A percentile compares a stretch with the other conserved stretches of the same genome.
Evolutionary conservation across 1,284 basidiomycete genomes (phyloP).

Genomic region (Rhizoctonia solani): DNA sequence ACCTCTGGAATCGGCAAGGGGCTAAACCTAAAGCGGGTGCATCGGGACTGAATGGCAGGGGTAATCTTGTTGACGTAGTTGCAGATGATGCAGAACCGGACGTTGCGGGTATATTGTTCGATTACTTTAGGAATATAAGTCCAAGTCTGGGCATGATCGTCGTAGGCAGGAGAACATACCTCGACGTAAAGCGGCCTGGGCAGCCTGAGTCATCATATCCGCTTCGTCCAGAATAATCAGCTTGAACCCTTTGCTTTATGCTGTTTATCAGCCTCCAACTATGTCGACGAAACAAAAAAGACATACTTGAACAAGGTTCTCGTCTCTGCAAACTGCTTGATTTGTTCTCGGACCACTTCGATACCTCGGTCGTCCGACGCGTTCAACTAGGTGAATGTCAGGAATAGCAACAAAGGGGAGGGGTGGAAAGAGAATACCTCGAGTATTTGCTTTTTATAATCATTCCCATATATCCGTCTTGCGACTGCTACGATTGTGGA

Average conservation of each 20-base stretch:
- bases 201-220: conserved; percentile 99
- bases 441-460: conserved; percentile 87
- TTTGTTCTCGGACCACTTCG: conserved; percentile 97
- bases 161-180: conserved; percentile 44
- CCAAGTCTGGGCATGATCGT: neutral
- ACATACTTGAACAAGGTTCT: conserved; percentile 71
- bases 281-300: neutral
- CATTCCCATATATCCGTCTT: conserved; percentile 84
- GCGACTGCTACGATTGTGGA: conserved; percentile 98
- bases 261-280: neutral
- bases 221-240: conserved; percentile 98
- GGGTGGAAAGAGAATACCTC: conserved; percentile 62
- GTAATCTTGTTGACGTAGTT: conserved; percentile 99
- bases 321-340: conserved; percentile 98
- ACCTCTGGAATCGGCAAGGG: conserved; percentile 88
- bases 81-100: conserved; percentile 99
- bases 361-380: conserved; percentile 98
- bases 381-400: conserved; percentile 66
- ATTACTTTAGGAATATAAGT: conserved; percentile 63
- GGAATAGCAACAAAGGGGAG: neutral
- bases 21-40: conserved; percentile 97
- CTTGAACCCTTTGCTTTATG: conserved; percentile 84
- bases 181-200: conserved; percentile 93
- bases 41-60: conserved; percentile 97
- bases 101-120: conserved; percentile 98